Percentiles rank a stretch among this genome's conserved stretches.
phyloP scores from a whole-genome alignment of 805 yeast species.

The Monosporozyma aerobia region DNA sequence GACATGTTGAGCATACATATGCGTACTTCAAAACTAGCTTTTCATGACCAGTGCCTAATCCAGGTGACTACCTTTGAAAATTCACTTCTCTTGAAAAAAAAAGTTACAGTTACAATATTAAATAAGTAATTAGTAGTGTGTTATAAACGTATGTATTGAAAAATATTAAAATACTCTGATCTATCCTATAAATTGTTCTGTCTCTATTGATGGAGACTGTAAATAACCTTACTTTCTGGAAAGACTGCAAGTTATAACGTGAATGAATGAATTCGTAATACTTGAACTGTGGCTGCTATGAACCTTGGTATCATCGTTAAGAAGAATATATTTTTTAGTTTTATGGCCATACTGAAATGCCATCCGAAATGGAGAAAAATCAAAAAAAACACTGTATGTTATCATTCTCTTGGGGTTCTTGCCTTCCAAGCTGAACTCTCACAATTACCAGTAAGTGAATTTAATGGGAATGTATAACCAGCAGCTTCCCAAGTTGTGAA shows the following conservation, averaged over 20 bases:
- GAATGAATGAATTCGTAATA: background rate
- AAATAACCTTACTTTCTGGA: background rate
- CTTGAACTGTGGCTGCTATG: background rate
- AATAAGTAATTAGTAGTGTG: background rate
- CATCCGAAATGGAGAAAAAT: background rate
- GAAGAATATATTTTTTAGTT: background rate
- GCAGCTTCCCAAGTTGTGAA: constrained; percentile 66
- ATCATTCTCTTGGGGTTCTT: background rate
- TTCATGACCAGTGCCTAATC: background rate
- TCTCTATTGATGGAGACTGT: background rate
- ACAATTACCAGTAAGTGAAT: constrained; percentile 46
- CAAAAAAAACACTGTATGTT: background rate
- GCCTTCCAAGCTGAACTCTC: constrained; percentile 22
- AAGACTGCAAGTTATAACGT: background rate
- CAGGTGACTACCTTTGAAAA: background rate
- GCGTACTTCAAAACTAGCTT: too few relatives aligned
- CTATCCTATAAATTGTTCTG: background rate
- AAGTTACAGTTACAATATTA: background rate
- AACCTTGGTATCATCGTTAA: background rate
- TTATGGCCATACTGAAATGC: background rate
- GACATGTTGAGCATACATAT: too few relatives aligned
- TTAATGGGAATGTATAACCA: constrained; percentile 64
- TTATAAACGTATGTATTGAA: background rate
- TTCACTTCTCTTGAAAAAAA: background rate
- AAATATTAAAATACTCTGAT: background rate